Evolutionary conservation across 768 basidiomycete species (phyloP).

Genomic region (Ramaria rubella): DNA sequence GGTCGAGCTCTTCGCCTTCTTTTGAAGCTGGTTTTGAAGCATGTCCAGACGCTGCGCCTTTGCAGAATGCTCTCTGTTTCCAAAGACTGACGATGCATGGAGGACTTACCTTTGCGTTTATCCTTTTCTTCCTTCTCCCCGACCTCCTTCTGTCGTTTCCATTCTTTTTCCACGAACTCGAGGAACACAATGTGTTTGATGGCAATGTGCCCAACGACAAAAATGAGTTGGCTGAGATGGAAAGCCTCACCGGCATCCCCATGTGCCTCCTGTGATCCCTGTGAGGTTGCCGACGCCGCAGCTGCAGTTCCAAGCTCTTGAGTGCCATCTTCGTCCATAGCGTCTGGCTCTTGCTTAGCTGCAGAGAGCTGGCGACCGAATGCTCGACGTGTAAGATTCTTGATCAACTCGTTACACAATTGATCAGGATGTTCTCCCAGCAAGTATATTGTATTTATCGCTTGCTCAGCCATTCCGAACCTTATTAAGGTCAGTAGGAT

Average conservation of each 20-base stretch:
- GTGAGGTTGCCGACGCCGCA: constrained; percentile 17
- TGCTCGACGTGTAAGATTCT: constrained; percentile 66
- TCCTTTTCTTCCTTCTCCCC: constrained; percentile 58
- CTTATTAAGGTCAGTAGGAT: constrained; percentile 17
- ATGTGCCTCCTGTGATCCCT: constrained; percentile 15
- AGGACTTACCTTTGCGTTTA: constrained; percentile 1
- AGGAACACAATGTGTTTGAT: constrained; percentile 97
- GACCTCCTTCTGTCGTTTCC: constrained; percentile 94
- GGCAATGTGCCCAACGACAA: constrained; percentile 92
- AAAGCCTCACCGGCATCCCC: constrained; percentile 76
- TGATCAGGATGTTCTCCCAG: constrained; percentile 90
- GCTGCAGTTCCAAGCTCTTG: constrained; percentile 19
- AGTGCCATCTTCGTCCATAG: constrained; percentile 51
- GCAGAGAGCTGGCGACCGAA: constrained; percentile 39
- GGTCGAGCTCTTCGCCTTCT: constrained; percentile 82
- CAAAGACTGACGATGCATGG: not conserved
- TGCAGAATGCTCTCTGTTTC: not conserved
- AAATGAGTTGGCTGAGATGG: constrained; percentile 86
- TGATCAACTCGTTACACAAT: constrained; percentile 75
- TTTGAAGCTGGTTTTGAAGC: constrained; percentile 32
- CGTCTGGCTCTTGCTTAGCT: constrained; percentile 37
- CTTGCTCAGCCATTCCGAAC: constrained; percentile 94
- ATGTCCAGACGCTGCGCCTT: not conserved
- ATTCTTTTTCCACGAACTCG: constrained; percentile 91
- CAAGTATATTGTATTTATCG: constrained; percentile 91